A percentile compares a stretch with the other conserved stretches of the same genome.
These are phyloP conservation scores for Suillus bovinus DNA, from an alignment of 768 basidiomycete genomes.

Conservation along the genomic window DNA sequence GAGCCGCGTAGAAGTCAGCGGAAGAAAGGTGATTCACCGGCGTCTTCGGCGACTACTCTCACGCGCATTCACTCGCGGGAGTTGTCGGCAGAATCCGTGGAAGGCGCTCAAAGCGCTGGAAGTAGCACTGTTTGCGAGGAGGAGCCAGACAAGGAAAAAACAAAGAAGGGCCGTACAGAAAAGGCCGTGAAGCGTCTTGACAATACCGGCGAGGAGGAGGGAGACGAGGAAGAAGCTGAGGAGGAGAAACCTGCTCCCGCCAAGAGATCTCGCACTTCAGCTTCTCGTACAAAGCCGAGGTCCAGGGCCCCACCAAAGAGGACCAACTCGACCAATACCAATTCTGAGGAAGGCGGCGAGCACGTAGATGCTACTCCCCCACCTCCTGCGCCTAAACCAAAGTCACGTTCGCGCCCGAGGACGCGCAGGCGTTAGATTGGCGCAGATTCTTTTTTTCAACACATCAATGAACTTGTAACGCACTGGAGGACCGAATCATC, in stretches of 20 bases:
- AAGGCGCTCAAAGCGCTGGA: slow-evolving; percentile 30
- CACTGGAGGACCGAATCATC: neutral
- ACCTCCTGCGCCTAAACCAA: slow-evolving; percentile 24
- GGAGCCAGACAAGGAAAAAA: slow-evolving; percentile 26
- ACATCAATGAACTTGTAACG: slow-evolving; percentile 6
- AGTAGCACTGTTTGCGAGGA: slow-evolving; percentile 35
- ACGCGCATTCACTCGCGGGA: slow-evolving; percentile 29
- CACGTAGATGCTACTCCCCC: slow-evolving; percentile 20
- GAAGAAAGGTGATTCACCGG: slow-evolving; percentile 32
- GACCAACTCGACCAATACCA: slow-evolving; percentile 10
- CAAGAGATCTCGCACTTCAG: slow-evolving; percentile 23
- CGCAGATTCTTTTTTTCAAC: slow-evolving; percentile 4
- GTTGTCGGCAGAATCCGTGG: slow-evolving; percentile 28
- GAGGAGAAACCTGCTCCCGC: slow-evolving; percentile 12
- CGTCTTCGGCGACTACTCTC: slow-evolving; percentile 30
- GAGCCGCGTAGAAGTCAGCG: slow-evolving; percentile 31
- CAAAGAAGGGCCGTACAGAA: slow-evolving; percentile 15
- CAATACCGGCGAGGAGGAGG: slow-evolving; percentile 17
- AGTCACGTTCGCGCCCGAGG: slow-evolving; percentile 32
- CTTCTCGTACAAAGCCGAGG: slow-evolving; percentile 25
- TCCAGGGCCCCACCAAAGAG: slow-evolving; percentile 16
- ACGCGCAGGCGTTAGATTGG: slow-evolving; percentile 30
- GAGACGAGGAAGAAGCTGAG: slow-evolving; percentile 17
- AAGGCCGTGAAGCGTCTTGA: neutral
- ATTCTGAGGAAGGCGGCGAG: slow-evolving; percentile 19